A percentile compares a stretch with the other conserved stretches of the same genome.
Evolutionary conservation across 2,329 filamentous ascomycete genomes (phyloP).

Genomic region (Aureobasidium lini): DNA sequence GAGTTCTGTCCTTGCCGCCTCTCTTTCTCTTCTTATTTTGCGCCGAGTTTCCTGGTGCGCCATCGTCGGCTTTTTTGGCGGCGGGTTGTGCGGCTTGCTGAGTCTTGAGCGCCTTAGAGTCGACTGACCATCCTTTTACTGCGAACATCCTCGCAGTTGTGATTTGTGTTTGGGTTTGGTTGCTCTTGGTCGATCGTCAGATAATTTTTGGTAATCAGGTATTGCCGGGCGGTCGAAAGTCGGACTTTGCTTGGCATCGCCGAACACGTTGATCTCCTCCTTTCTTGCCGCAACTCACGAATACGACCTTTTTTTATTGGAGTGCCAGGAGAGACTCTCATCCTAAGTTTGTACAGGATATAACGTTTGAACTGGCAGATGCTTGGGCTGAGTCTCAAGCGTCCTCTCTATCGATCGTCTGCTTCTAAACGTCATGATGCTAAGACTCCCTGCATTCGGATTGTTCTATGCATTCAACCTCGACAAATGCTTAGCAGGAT

Average conservation of each 20-base stretch:
- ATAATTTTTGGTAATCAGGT: conserved; percentile 7
- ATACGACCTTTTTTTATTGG: too few relatives aligned
- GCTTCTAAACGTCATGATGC: too few relatives aligned
- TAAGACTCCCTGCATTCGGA: too few relatives aligned
- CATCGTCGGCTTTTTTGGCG: conserved; percentile 17
- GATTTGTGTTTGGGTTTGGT: neutral
- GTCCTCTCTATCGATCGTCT: too few relatives aligned
- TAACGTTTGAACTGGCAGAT: too few relatives aligned
- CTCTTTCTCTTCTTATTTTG: conserved; percentile 47
- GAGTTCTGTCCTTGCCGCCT: conserved; percentile 27
- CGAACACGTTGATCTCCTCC: neutral
- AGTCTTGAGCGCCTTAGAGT: conserved; percentile 61
- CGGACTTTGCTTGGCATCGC: neutral
- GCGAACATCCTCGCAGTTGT: conserved; percentile 62
- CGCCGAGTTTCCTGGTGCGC: neutral
- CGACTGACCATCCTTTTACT: conserved; percentile 85
- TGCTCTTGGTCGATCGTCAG: neutral
- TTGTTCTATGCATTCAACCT: too few relatives aligned
- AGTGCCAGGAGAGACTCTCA: too few relatives aligned
- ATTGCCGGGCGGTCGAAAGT: neutral
- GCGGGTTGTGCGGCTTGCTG: conserved; percentile 47
- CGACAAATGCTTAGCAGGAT: too few relatives aligned
- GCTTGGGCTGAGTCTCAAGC: too few relatives aligned
- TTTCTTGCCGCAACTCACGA: too few relatives aligned
- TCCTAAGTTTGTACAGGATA: too few relatives aligned